Base-by-base conservation (phyloP, 2,329 filamentous ascomycete genomes). In the Epichloe brachyelytri region DNA sequence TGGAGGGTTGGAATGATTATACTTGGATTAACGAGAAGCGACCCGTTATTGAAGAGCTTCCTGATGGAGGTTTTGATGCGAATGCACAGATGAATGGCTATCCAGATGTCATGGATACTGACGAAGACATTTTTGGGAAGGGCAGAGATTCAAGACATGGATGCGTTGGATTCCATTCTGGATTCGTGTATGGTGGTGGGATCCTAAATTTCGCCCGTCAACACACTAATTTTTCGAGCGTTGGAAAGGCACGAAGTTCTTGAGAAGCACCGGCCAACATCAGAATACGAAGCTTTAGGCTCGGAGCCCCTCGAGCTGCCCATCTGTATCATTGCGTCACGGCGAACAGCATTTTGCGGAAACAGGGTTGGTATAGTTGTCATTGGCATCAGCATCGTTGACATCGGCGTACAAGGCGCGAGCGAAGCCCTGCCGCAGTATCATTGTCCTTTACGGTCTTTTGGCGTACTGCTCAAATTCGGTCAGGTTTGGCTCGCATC, bases 1-100 rank as follows among this genome's bases (percentile, higher is more conserved):
- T 88, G 14, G 85, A 88, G 57, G 73, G 78, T 51, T 82, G 78
- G 71, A 66, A 78, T 43, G 77, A 82, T 58, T 80, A 82, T 58
- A 76, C 76, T 0, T 80, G 71, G 63, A 57, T 77, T 22, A 69
- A 73, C 17, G 70, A 67, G 33, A 48, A 65, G 54, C 53, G 62
- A 33, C 66, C 66, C 11, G 48, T 51, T 11, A 50, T 58, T 5
- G 60, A 63, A 26, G 61, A 63, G 43, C 61, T 67, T 50, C 58
- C 60, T 12, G 49, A 56, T n/a, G 15, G 30, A 4, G 8, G 19
- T n/a, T 43, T 44, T 1, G 49, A 50, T 14, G n/a, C 63, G 5
- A 57, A 63, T 33, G 64, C 64, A 37, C 56, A 74, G 3, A 65
- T 71, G 10, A 80, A 79, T 53, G 77, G 77, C 2, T 65, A 74